A percentile compares a stretch with the other conserved stretches of the same genome.
phyloP scores from a whole-genome alignment of 345 rosid genomes.

The Murraya koenigii region DNA sequence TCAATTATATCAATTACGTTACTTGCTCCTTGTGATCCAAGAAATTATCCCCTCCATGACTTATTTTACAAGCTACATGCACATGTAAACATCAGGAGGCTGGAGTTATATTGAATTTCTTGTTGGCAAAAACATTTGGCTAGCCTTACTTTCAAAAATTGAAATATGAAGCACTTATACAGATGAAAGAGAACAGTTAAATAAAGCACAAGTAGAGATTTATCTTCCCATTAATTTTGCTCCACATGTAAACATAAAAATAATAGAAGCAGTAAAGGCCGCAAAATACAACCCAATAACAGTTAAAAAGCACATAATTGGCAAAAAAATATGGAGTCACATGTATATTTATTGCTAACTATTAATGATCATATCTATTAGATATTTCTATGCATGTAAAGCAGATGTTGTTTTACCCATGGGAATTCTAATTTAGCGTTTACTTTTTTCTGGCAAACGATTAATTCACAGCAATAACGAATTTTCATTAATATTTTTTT shows the following conservation, averaged over 20 bases:
- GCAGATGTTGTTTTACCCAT: background rate
- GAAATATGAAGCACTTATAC: background rate
- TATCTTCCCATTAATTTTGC: background rate
- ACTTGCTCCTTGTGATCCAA: background rate
- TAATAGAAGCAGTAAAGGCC: background rate
- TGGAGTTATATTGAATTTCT: no score
- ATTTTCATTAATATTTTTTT: background rate
- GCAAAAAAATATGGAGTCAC: background rate
- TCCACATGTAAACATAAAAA: background rate
- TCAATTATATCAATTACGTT: background rate
- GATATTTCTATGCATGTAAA: background rate
- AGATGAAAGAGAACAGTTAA: background rate
- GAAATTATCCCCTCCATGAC: background rate
- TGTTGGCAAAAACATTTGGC: no score
- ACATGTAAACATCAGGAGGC: background rate
- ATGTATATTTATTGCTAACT: background rate
- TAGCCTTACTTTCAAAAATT: no score
- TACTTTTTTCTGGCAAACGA: background rate
- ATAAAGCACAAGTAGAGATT: no score
- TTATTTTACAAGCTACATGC: background rate
- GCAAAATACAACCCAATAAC: background rate
- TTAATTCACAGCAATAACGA: background rate
- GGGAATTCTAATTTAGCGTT: background rate
- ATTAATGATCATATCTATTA: background rate
- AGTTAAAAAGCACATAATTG: background rate